Percentiles rank a stretch among this genome's conserved stretches.
phyloP scores from a whole-genome alignment of 2,329 filamentous ascomycete species.

The Passalora sequoiae region DNA sequence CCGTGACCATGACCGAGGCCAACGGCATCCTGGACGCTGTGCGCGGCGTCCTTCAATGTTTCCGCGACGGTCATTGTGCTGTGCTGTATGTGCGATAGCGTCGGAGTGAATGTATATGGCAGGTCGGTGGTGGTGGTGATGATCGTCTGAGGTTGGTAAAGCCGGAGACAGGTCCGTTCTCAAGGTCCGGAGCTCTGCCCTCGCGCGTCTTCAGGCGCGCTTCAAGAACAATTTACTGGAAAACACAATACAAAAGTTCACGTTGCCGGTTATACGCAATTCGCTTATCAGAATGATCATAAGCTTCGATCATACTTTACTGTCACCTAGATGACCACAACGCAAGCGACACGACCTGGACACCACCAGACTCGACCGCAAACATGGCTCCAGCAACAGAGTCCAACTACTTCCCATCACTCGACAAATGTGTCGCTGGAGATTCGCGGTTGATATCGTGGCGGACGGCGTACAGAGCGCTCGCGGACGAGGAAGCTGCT shows the following conservation, averaged over 20 bases:
- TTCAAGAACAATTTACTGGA: too few species aligned
- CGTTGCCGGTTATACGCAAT: too few species aligned
- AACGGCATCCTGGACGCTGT: conserved; percentile 43
- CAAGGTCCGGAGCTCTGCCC: neutral
- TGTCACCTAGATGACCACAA: too few species aligned
- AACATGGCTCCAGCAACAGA: conserved; percentile 14
- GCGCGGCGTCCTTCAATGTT: conserved; percentile 23
- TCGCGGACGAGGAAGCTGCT: conserved; percentile 50
- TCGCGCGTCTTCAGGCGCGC: too few species aligned
- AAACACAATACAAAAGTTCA: too few species aligned
- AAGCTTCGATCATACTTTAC: too few species aligned
- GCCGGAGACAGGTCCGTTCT: too few species aligned
- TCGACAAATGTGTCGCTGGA: conserved; percentile 79
- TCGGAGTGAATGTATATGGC: conserved; percentile 1
- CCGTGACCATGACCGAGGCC: conserved; percentile 41
- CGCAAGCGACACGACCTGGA: too few species aligned
- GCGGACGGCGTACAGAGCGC: conserved; percentile 52
- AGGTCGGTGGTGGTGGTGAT: neutral
- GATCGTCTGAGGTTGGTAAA: neutral
- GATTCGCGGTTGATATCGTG: conserved; percentile 71
- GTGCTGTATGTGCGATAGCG: too few species aligned
- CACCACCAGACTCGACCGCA: too few species aligned
- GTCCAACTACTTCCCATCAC: conserved; percentile 67
- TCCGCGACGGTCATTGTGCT: conserved; percentile 36
- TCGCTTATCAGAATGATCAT: too few species aligned